Conservation (phyloP, 768 basidiomycete genomes). For the Naganishia vaughanmartiniae region DNA sequence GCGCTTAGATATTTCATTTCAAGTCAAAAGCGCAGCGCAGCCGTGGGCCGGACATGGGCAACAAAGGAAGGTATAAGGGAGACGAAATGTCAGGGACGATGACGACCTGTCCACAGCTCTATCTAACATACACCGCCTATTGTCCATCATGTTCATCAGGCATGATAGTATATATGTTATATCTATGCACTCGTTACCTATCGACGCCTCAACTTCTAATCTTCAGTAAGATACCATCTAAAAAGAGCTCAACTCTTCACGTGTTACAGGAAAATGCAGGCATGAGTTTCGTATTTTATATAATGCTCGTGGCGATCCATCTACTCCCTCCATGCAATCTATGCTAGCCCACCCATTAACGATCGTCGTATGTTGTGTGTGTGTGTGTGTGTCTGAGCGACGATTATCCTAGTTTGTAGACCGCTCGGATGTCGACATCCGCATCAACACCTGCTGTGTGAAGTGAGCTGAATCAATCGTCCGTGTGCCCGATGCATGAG, state of each 20-base stretch:
- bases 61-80: too few species aligned
- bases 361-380: too few species aligned
- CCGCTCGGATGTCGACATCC: too few species aligned
- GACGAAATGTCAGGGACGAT: too few species aligned
- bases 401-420: too few species aligned
- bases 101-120: too few species aligned
- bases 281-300: neutral
- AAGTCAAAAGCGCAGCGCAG: constrained; percentile 12
- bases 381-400: too few species aligned
- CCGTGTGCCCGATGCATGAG: neutral
- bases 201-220: neutral
- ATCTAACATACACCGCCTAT: too few species aligned
- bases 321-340: neutral
- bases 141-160: too few species aligned
- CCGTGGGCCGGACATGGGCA: too few species aligned
- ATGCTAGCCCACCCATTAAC: neutral
- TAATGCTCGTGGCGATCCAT: neutral
- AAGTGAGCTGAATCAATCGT: neutral
- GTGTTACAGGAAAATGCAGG: neutral
- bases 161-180: too few species aligned
- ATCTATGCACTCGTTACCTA: neutral
- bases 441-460: too few species aligned
- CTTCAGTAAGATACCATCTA: neutral
- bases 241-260: neutral
- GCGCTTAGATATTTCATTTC: constrained; percentile 23